Percentiles rank a stretch among this genome's conserved stretches.
phyloP scores from a whole-genome alignment of 768 basidiomycete species.

The Phylloporus rhodoxanthus region DNA sequence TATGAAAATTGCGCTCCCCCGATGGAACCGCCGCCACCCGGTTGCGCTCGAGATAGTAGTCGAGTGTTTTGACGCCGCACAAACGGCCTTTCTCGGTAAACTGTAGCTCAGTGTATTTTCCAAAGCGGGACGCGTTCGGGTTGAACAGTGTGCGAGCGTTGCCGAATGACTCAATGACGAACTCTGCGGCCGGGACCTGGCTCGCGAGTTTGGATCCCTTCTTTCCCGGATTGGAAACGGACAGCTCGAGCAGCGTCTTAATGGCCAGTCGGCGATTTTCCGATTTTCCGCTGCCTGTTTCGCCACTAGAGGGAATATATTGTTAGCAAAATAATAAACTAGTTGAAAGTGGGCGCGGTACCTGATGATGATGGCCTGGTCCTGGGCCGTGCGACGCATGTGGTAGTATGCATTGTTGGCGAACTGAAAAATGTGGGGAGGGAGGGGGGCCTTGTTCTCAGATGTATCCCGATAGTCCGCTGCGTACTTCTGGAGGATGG shows the following conservation, averaged over 20 bases:
- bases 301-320: conserved; percentile 52
- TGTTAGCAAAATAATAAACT: neutral
- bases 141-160: conserved; percentile 90
- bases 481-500: conserved; percentile 78
- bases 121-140: conserved; percentile 92
- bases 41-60: conserved; percentile 91
- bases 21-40: conserved; percentile 84
- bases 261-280: conserved; percentile 87
- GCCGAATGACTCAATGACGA: conserved; percentile 92
- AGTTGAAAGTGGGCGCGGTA: conserved; percentile 31
- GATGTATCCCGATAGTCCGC: conserved; percentile 76
- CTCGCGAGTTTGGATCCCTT: conserved; percentile 84
- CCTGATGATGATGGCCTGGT: conserved; percentile 86
- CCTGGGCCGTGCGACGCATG: conserved; percentile 89
- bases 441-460: conserved; percentile 51
- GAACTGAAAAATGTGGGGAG: conserved; percentile 89
- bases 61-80: conserved; percentile 87
- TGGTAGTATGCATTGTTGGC: conserved; percentile 93
- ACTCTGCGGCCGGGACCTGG: conserved; percentile 90
- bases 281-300: conserved; percentile 90
- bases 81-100: conserved; percentile 90
- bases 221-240: conserved; percentile 84
- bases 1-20: conserved; percentile 95
- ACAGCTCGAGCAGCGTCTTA: conserved; percentile 87
- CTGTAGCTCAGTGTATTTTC: conserved; percentile 97